phyloP scores from a whole-genome alignment of 768 basidiomycete genomes.

The Termitomyces sp. region DNA sequence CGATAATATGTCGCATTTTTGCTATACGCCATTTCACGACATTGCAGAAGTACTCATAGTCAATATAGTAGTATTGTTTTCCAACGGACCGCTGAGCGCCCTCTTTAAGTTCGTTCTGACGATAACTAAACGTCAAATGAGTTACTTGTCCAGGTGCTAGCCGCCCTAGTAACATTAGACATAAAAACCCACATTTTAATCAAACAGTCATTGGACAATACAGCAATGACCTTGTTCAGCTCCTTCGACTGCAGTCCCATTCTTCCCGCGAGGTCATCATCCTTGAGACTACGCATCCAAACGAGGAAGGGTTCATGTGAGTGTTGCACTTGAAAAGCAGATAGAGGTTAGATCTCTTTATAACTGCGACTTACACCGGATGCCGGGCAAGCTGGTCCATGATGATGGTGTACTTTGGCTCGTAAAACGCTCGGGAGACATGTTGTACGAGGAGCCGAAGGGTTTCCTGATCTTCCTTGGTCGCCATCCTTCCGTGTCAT shows the following conservation, averaged over 20 bases:
- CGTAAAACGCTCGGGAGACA: conserved; percentile 93
- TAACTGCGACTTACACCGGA: conserved; percentile 80
- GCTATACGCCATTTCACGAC: conserved; percentile 97
- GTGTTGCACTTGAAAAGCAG: conserved; percentile 17
- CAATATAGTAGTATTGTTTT: conserved; percentile 94
- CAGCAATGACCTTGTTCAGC: conserved; percentile 84
- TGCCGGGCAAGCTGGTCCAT: conserved; percentile 92
- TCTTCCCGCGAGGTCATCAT: conserved; percentile 88
- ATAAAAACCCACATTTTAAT: conserved; percentile 63
- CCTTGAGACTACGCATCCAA: conserved; percentile 68
- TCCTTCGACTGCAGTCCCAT: conserved; percentile 90
- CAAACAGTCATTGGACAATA: conserved; percentile 73
- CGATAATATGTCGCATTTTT: conserved; percentile 87
- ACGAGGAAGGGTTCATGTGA: conserved; percentile 18
- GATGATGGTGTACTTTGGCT: conserved; percentile 86
- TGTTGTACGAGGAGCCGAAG: conserved; percentile 89
- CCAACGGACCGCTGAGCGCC: conserved; percentile 84
- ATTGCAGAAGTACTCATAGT: conserved; percentile 93
- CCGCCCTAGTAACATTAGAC: too few species aligned
- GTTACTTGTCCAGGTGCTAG: background rate
- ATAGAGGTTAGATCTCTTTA: conserved; percentile 18
- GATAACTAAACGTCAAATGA: conserved; percentile 52
- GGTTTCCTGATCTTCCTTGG: conserved; percentile 78
- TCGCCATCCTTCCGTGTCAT: conserved; percentile 22
- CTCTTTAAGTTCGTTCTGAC: conserved; percentile 89